Base-by-base conservation (phyloP, 139 green algal genomes). In the Chlamydomonas sp. region DNA sequence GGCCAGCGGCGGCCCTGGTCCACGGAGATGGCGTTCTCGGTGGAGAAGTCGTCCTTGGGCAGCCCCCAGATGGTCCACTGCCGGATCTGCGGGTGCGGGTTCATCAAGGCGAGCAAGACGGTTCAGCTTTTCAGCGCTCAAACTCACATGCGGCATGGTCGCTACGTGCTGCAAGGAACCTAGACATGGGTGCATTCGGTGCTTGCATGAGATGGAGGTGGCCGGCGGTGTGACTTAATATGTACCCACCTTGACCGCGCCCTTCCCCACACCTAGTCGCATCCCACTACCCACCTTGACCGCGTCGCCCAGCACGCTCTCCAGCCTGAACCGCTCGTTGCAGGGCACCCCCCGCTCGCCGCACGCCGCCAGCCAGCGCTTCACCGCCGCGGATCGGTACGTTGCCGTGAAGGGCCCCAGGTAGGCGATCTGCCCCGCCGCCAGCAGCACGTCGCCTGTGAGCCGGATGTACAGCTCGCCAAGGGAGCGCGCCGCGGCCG, bases 41-140 rank as follows among this genome's bases (percentile, higher is more conserved):
- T 96, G 58, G 91, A 96, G 81, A 98, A 96, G 67, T 93, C 89
- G 85, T 98, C 96, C 79, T 97, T 97, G 17, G 96, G 96, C 80
- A 98, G 89, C 58, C 96, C 96, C 90, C 94, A 94, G 87, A 97
- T 96, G 82, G 93, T 96, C 96, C 96, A 98, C 57, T 96, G 91
- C 14, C 94, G 90, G 71, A 98, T 91, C 75, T 92, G 84, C n/a
- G 66, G 6, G 0, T 1, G 66, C 3, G 1, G 61, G 10, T 62
- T 60, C 3, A 20, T 2, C 5, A 20, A 2, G 71, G 71, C 20
- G 71, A 2, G 20, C 20, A 4, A 60, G 72, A 8, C 2, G 69
- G 69, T 75, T 49, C 31, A 49, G 31, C 31, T n/a, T n/a, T n/a
- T n/a, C n/a, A 49, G 31, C 31, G 31, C 31, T 49, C 31, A 78